Base-by-base conservation (phyloP, 768 basidiomycete species). In the Mycena polygramma region DNA sequence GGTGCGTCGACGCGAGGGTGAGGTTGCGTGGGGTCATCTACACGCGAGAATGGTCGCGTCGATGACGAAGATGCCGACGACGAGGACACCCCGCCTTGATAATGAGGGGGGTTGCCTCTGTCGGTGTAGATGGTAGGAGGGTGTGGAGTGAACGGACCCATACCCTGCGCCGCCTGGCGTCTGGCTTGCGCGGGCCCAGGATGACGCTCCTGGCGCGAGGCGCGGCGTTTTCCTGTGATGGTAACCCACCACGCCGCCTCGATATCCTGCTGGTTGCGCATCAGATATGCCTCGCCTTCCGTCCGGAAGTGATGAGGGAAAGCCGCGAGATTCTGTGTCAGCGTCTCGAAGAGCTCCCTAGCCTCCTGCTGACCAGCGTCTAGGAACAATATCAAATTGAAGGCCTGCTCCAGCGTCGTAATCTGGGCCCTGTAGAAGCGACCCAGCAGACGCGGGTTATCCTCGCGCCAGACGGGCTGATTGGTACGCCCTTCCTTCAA, bases 251-350 rank as follows among this genome's bases (percentile, higher is more conserved):
- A 57, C 0, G 0, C 13, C 9, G 20, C 10, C 11, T 65, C 63
- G 36, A 65, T 8, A 0, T 65, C 63, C 36, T 55, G 53, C 43
- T 65, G 63, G n/a, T 49, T 35, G 0, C 35, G 17, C 30, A 65
- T n/a, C 45, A 65, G n/a, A 30, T 46, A 24, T 1, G 43, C 43
- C 17, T 65, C 63, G 8, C 63, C 63, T 13, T 65, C 63, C 7
- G 13, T 48, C 1, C 63, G 43, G 26, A 57, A 65, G 1, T 36
- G 20, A 15, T 1, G 30, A 0, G 63, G 63, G 30, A 65, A 57
- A 0, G 54, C 53, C 2, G 54, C 41, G 30, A 7, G 24, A 24
- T 65, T 57, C 45, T 57, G 54, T 9, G 20, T 19, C 3, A 49
- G 24, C 9, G 48, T 1, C 3, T 2, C 0, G 45, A 36, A 65